Evolutionary conservation across 1,139 yeast genomes (phyloP), one percentile per base, ranked within the genome.

Genomic region (Magnusiomyces suaveolens): DNA sequence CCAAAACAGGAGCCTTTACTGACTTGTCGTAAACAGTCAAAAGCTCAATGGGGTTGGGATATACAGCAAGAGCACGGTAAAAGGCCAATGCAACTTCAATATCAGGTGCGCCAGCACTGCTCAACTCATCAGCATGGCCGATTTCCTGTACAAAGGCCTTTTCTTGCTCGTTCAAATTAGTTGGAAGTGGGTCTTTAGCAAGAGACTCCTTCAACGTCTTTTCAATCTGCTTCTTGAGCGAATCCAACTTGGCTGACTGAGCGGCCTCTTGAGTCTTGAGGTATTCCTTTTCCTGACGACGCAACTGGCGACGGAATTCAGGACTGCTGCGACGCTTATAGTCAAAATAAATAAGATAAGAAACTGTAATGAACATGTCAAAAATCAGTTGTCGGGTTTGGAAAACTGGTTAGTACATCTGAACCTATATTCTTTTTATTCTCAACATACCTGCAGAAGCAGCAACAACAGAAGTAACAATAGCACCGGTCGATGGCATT

Each of bases 21-120:
- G 90, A 81, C 75, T 85, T 85, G 75, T 90, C 96, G 74, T 87
- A 90, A 64, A 92, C 83, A 50, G 84, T 84, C 69, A 92, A 78
- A 63, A 92, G 80, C 63, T 88, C 96, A 56, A 94, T 84, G 56
- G 97, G 98, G 71, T 86, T 86, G 59, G 98, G 97, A 71, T 90
- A 92, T 52, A 89, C 90, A 41, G 87, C 81, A 67, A 92, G 78
- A n/a, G 97, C 97, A 72, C 89, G 87, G 79, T 92, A 92, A 78
- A 89, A 92, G 63, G 86, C 81, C 62, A 89, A 75, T 46, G 97
- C 97, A 47, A 96, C 84, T 57, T 83, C 87, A 59, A 84, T 71
- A 49, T 54, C 56, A 39, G 44, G 44, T 26, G 46, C 48, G 51
- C 61, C 62, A 50, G 61, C 62, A 57, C 59, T 60, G 53, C 63